phyloP scores from a whole-genome alignment of 2,329 filamentous ascomycete genomes.

The Penicillium sp. region DNA sequence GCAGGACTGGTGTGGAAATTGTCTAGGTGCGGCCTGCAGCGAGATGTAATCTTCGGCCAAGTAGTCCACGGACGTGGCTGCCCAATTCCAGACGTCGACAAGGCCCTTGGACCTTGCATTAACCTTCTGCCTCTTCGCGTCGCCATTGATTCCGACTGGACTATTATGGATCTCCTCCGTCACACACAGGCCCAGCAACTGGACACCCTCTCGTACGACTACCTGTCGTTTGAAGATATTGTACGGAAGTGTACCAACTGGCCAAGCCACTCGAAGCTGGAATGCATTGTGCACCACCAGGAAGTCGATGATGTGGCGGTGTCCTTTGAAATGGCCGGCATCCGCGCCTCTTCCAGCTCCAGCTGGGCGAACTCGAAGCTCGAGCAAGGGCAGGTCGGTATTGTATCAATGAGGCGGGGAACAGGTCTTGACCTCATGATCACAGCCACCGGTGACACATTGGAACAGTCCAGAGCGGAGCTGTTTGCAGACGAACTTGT shows the following conservation, averaged over 20 bases:
- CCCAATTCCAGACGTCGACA: too few species aligned
- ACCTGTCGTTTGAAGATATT: slow-evolving; percentile 6
- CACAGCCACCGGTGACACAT: neutral
- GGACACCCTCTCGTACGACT: slow-evolving; percentile 5
- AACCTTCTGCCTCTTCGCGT: too few species aligned
- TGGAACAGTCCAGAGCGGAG: neutral
- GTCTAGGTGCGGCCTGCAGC: too few species aligned
- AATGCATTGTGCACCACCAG: slow-evolving; percentile 8
- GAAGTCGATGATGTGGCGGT: too few species aligned
- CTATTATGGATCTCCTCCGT: slow-evolving; percentile 8
- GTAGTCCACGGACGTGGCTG: too few species aligned
- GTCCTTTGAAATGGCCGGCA: too few species aligned
- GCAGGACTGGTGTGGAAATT: too few species aligned
- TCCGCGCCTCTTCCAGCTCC: neutral
- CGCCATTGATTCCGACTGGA: neutral
- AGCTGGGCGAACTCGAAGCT: neutral
- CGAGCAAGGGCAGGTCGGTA: neutral
- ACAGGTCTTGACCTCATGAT: neutral
- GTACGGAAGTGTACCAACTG: slow-evolving; percentile 8
- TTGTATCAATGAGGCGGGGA: neutral
- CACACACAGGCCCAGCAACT: slow-evolving; percentile 17
- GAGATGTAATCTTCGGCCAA: too few species aligned
- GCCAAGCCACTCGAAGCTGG: neutral
- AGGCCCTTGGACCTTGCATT: too few species aligned
- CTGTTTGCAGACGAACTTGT: too few species aligned